Conservation (phyloP, 352 stramenopile species). For the Phytopythium cucurbitacearum region DNA sequence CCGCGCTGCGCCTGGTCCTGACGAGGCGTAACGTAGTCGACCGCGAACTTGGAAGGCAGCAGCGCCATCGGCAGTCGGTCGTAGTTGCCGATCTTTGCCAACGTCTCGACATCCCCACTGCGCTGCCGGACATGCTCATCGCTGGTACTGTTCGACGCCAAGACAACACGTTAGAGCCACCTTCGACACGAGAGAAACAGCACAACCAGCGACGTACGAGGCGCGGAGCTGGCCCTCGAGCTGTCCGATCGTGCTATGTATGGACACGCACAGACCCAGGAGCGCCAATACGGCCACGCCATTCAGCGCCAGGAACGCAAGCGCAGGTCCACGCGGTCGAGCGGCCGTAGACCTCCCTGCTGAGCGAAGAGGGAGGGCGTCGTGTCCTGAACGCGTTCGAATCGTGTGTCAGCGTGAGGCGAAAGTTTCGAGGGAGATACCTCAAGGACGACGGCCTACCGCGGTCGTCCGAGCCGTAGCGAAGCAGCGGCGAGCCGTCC, state of each 20-base stretch:
- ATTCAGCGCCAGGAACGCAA: conserved; percentile 54
- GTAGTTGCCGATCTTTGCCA: conserved; percentile 3
- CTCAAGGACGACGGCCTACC: conserved; percentile 2
- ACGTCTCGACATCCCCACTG: background rate
- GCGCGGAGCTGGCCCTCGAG: conserved; percentile 32
- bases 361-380: conserved; percentile 14
- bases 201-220: conserved; percentile 1
- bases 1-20: conserved; percentile 71
- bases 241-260: conserved; percentile 63
- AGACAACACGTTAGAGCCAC: conserved; percentile 3
- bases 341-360: background rate
- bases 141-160: background rate
- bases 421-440: conserved; percentile 7
- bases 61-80: conserved; percentile 58
- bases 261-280: conserved; percentile 57
- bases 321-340: conserved; percentile 22
- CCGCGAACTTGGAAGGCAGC: conserved; percentile 75
- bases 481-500: conserved; percentile 55
- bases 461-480: conserved; percentile 44
- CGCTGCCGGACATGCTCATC: background rate
- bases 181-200: conserved; percentile 3
- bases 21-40: conserved; percentile 71
- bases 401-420: too few relatives aligned
- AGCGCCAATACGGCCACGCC: conserved; percentile 50
- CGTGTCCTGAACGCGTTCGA: background rate